Base-by-base conservation (phyloP, 1,284 basidiomycete species). In the Naganishia cerealis region DNA sequence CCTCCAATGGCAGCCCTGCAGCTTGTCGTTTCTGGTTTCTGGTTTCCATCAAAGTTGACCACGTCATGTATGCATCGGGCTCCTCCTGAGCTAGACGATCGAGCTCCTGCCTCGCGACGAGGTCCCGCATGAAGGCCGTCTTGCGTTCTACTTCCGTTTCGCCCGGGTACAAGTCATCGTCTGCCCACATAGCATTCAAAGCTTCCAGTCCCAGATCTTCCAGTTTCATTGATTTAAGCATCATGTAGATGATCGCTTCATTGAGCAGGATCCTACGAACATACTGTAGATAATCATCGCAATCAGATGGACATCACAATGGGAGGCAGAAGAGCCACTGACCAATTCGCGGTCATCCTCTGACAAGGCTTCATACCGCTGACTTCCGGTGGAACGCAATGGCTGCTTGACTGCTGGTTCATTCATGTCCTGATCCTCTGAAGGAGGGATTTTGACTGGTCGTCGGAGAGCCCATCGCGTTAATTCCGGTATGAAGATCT, bases 401-500 rank as follows among this genome's bases (percentile, higher is more conserved):
- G 68, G 65, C 54, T 16, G 40, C n/a, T 13, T 21, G 16, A 15
- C 18, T 5, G 29, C n/a, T 8, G 16, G 38, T 26, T 70, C 70
- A 18, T 67, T 67, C 48, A 43, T 58, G 15, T 38, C 50, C 33
- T 48, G 33, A 0, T 21, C 26, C 8, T 63, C 59, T 10, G 46
- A 50, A 8, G 8, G 10, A 1, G 46, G 15, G 3, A 46, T 26
- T 59, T 61, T 65, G 38, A 69, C 42, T 24, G 66, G 56, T 18
- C 40, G 67, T 21, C 68, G 43, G 26, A 74, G 26, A 26, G 70
- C 71, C 75, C 75, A 77, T 52, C 73, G 54, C 59, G 56, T 40
- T 52, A 78, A 61, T 53, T 73, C 72, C 0, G 74, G 73, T 6
- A 74, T 38, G 43, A 76, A 59, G 4, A 71, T 67, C 6, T 71